Evolutionary conservation across 441 rosid genomes (phyloP), one percentile per base, ranked within the genome.

Genomic region (Raphanus hybrid): DNA sequence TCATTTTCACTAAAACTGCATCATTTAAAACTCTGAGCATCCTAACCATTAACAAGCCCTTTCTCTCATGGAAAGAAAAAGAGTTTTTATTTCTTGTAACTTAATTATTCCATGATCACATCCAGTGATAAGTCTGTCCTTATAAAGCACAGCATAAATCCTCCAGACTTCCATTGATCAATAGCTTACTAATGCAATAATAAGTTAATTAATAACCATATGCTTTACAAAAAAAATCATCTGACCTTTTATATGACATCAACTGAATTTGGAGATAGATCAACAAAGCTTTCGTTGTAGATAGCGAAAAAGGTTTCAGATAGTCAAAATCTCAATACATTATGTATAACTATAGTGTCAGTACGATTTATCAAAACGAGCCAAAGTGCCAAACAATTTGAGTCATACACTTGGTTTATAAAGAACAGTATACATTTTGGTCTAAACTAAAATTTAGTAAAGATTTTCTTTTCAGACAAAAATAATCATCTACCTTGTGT

Each of bases 251-350:
- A 82, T 65, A 95, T 76, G 63, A 84, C 78, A 77, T 89, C 98
- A 71, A 95, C 84, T 11, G 99, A 86, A 66, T 90, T 89, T 69
- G 99, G 93, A 77, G 95, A 81, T 23, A 90, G 93, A 77, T 86
- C 97, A 77, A 86, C 76, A 82, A 95, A 95, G 18, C 98, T 95
- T 84, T 95, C 99, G 71, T n/a, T n/a, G n/a, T n/a, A n/a, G n/a
- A n/a, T n/a, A n/a, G n/a, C n/a, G n/a, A n/a, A n/a, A n/a, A n/a
- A n/a, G n/a, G n/a, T n/a, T n/a, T n/a, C n/a, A n/a, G n/a, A n/a
- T n/a, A n/a, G n/a, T n/a, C n/a, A n/a, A n/a, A n/a, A n/a, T n/a
- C n/a, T n/a, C n/a, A n/a, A n/a, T n/a, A n/a, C n/a, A n/a, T n/a
- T n/a, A n/a, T n/a, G n/a, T n/a, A n/a, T n/a, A n/a, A n/a, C n/a